Evolutionary conservation across 192 early-diverging fungal species (phyloP), one percentile per base, ranked within the genome.

Genomic region (Backusella macrospora): DNA sequence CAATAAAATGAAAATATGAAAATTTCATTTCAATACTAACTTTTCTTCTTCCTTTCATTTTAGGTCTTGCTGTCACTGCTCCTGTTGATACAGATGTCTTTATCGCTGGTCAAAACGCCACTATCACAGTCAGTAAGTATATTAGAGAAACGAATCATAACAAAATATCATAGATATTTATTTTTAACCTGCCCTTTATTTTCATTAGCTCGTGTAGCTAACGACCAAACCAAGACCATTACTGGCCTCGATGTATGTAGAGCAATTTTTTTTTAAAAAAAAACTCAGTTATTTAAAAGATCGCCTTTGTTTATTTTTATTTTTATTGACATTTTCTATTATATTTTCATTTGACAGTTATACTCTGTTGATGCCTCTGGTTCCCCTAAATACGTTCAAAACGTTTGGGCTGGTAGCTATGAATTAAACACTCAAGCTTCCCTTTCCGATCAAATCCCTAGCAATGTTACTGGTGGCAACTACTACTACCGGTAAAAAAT

Each of bases 111-210:
- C 42, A 39, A 9, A 23, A 65, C 12, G 65, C 70, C 52, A 66
- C 63, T 16, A 70, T 76, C 63, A 71, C 75, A 34, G 75, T 72
- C 75, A 76, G 75, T 76, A 64, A 71, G 75, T 76, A 3, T 72
- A 9, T 73, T 34, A 34, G 29, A 34, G 29, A 34, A 34, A 34
- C 29, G 39, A n/a, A 12, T 29, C 5, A 15, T 49, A 52, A n/a
- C 21, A 46, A 18, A 5, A 18, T 26, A 0, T 46, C 5, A 6
- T 45, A n/a, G 16, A 68, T 43, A 39, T 16, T 46, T 5, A 26
- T 21, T 21, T 21, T n/a, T 44, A 8, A 42, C 45, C 9, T 46
- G 65, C 21, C 34, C 34, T 34, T 63, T 44, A 1, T 65, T 45
- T 18, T 21, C 18, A 23, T 44, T 62, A 74, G 73, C 63, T 43